A percentile compares a stretch with the other conserved stretches of the same genome.
Evolutionary conservation across 2,329 filamentous ascomycete genomes (phyloP).

Genomic region (Colletotrichum theobromicola): DNA sequence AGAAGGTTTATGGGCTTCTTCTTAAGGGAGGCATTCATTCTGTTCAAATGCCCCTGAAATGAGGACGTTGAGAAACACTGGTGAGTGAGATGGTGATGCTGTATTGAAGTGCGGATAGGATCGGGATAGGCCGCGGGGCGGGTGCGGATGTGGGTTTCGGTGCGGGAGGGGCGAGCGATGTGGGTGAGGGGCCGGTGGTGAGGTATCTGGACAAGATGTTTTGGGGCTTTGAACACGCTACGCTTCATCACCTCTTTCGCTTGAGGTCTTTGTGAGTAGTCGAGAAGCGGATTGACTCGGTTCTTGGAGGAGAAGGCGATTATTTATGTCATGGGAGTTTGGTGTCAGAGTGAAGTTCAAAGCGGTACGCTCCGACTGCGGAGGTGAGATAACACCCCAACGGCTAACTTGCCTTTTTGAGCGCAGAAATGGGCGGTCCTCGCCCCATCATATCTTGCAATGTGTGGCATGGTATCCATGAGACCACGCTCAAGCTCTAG

Average conservation of each 20-base stretch:
- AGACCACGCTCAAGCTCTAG: neutral
- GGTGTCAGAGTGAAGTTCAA: neutral
- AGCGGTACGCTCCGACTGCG: conserved; percentile 8
- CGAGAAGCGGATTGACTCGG: neutral
- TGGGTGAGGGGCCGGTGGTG: neutral
- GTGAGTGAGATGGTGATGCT: neutral
- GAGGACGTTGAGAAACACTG: neutral
- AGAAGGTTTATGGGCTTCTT: conserved; percentile 65
- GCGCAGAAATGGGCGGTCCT: neutral
- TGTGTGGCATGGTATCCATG: neutral
- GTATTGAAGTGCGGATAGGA: neutral
- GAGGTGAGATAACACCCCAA: neutral
- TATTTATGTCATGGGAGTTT: neutral
- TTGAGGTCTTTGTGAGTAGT: neutral
- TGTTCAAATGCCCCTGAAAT: neutral
- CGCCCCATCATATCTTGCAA: neutral
- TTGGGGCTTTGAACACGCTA: neutral
- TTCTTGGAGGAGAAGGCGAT: neutral
- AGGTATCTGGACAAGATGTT: neutral
- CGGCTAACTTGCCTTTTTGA: neutral
- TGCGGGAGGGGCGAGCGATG: neutral
- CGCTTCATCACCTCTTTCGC: neutral
- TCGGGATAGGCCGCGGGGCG: neutral
- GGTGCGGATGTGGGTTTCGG: neutral
- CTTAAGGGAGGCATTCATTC: conserved; percentile 11